These are phyloP conservation scores for Tephrocybe sp. DNA, from an alignment of 768 basidiomycete genomes.

Conservation along the genomic window DNA sequence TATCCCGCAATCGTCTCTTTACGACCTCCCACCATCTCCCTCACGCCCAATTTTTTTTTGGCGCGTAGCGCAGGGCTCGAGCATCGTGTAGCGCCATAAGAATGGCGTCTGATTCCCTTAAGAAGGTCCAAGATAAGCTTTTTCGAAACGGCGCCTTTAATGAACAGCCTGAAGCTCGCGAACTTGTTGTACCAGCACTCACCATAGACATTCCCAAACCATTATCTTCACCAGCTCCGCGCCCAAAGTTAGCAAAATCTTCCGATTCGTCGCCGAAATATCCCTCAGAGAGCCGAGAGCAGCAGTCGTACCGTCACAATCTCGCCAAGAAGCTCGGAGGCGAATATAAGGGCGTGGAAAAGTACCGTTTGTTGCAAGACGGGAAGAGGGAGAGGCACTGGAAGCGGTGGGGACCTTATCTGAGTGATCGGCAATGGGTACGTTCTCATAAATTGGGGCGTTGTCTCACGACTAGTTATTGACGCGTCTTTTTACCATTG, in stretches of 20 bases:
- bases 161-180: slow-evolving; percentile 13
- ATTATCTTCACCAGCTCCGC: slow-evolving; percentile 34
- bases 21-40: not conserved
- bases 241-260: slow-evolving; percentile 44
- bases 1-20: not conserved
- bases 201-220: slow-evolving; percentile 75
- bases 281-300: slow-evolving; percentile 16
- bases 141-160: slow-evolving; percentile 45
- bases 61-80: not conserved
- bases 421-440: slow-evolving; percentile 97
- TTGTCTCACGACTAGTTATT: not conserved
- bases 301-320: slow-evolving; percentile 55
- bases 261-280: slow-evolving; percentile 33
- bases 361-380: slow-evolving; percentile 82
- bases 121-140: slow-evolving; percentile 71
- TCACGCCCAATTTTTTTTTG: not conserved
- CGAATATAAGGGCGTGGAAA: slow-evolving; percentile 80
- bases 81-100: not conserved
- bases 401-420: slow-evolving; percentile 99
- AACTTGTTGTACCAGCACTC: slow-evolving; percentile 27
- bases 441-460: slow-evolving; percentile 22
- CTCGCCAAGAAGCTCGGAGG: slow-evolving; percentile 61
- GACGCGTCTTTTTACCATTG: slow-evolving; percentile 16
- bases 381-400: slow-evolving; percentile 81
- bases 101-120: slow-evolving; percentile 44